Evolutionary conservation across 2,329 filamentous ascomycete species (phyloP), one percentile per base, ranked within the genome.

Genomic region (Colletotrichum salicis): DNA sequence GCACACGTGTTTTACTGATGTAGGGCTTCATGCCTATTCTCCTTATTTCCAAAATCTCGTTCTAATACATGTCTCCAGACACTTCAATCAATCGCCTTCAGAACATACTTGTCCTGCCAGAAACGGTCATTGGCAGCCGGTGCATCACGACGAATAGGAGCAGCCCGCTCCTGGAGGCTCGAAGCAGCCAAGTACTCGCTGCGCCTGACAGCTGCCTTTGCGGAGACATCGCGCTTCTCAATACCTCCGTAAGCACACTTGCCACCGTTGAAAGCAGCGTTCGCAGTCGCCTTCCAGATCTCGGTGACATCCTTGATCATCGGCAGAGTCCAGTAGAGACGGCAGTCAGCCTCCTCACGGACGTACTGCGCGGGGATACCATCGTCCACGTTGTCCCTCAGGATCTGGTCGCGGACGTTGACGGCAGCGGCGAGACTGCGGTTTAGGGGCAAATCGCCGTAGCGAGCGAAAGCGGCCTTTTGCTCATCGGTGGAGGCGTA

Each of bases 241-340:
- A 84, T 81, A 24, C 76, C 76, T 6, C 83, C 83, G 31, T 79
- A 77, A 15, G 80, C 83, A 62, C 83, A 85, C 58, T 80, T 81
- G 4, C 79, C 83, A 7, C 82, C 82, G 70, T 82, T 80, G 73
- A 84, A 85, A 1, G 82, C 82, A 1, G 81, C 79, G 35, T 79
- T 74, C 0, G 83, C 83, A 1, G 82, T 81, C 6, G 82, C 80
- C 76, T 84, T 84, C 86, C 86, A 88, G 24, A 85, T 78, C 51
- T 83, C 83, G 11, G 80, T 80, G 57, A 86, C 81, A 72, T 87
- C 84, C 10, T 78, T 81, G 58, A 86, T 75, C 84, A 87, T 88
- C n/a, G 79, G 81, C 41, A 81, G 80, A 3, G 86, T 87, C 80
- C 85, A 88, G 78, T 83, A 87, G 31, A 88, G 82, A 19, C 86